These are phyloP conservation scores for Linanthus parryae DNA, from an alignment of 148 eudicot genomes.

Conservation along the genomic window DNA sequence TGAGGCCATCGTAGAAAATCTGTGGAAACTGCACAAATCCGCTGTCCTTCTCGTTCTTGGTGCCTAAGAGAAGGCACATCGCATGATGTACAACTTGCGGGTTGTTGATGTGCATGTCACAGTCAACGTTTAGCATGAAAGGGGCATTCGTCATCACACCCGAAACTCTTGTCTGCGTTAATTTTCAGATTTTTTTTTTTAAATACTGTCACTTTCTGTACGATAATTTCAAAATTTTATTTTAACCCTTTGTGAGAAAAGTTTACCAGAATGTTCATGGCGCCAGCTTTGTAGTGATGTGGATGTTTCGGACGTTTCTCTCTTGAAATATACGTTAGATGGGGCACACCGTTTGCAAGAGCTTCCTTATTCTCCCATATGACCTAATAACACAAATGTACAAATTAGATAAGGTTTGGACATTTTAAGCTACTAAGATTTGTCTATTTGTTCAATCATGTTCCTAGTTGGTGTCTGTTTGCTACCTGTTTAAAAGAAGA, in stretches of 20 bases:
- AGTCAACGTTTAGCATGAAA: slow-evolving; percentile 29
- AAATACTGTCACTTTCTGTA: too few species aligned
- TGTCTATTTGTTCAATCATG: too few species aligned
- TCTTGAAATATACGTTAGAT: slow-evolving; percentile 27
- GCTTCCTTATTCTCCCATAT: slow-evolving; percentile 19
- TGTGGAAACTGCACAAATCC: slow-evolving; percentile 30
- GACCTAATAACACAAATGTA: too few species aligned
- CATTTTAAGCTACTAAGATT: too few species aligned
- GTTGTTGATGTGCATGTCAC: slow-evolving; percentile 33
- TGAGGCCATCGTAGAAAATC: slow-evolving; percentile 21
- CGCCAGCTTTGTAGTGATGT: slow-evolving; percentile 37
- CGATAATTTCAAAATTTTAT: too few species aligned
- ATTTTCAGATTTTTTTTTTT: too few species aligned
- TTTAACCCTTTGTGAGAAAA: too few species aligned
- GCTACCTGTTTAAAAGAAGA: too few species aligned
- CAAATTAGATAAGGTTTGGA: too few species aligned
- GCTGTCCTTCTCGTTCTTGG: slow-evolving; percentile 13
- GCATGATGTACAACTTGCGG: slow-evolving; percentile 22
- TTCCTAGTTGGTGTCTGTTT: too few species aligned
- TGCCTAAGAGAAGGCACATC: slow-evolving; percentile 24
- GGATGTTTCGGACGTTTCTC: slow-evolving; percentile 24
- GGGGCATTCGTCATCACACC: slow-evolving; percentile 47
- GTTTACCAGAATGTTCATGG: slow-evolving; percentile 30
- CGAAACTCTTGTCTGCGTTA: slow-evolving; percentile 16
- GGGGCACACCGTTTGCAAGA: slow-evolving; percentile 10